These are phyloP conservation scores for Candida freyschussii DNA, from an alignment of 1,139 yeast species.

Conservation along the genomic window DNA sequence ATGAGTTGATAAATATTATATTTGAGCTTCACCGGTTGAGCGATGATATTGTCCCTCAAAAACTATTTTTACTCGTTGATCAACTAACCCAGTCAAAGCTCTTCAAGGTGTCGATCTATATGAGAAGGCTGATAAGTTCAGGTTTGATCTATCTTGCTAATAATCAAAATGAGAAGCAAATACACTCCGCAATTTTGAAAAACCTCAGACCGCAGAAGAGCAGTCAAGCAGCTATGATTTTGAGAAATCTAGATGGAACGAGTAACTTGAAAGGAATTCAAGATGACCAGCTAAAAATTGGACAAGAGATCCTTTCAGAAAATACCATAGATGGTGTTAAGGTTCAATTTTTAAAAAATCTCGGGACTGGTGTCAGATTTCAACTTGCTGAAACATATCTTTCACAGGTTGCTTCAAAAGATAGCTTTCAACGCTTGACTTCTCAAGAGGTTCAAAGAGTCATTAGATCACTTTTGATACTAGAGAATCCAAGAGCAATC, in stretches of 20 bases:
- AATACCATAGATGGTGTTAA: conserved; percentile 2
- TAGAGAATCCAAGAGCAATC: conserved; percentile 17
- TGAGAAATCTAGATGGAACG: conserved; percentile 30
- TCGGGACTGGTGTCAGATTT: conserved; percentile 41
- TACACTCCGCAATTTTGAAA: conserved; percentile 31
- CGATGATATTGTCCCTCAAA: conserved; percentile 20
- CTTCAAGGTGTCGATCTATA: conserved; percentile 55
- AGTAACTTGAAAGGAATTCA: conserved; percentile 2
- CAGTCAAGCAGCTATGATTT: conserved; percentile 32
- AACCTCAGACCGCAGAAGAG: conserved; percentile 34
- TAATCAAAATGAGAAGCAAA: conserved; percentile 27
- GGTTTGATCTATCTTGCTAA: conserved; percentile 59
- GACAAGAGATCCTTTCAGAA: conserved; percentile 5
- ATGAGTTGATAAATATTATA: conserved; percentile 33
- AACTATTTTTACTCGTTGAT: conserved; percentile 48
- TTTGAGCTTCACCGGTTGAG: conserved; percentile 26
- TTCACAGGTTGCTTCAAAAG: conserved; percentile 8
- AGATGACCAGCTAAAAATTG: conserved; percentile 16
- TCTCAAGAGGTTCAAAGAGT: conserved; percentile 18
- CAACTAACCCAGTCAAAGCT: conserved; percentile 44
- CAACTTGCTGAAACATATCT: conserved; percentile 39
- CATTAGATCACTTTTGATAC: conserved; percentile 10
- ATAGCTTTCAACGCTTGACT: conserved; percentile 19
- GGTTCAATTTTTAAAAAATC: conserved; percentile 19
- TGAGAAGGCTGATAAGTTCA: conserved; percentile 75